Percentiles rank a stretch among this genome's conserved stretches.
These are phyloP conservation scores for Prinsepia uniflora DNA, from an alignment of 306 rosid genomes.

Conservation along the genomic window DNA sequence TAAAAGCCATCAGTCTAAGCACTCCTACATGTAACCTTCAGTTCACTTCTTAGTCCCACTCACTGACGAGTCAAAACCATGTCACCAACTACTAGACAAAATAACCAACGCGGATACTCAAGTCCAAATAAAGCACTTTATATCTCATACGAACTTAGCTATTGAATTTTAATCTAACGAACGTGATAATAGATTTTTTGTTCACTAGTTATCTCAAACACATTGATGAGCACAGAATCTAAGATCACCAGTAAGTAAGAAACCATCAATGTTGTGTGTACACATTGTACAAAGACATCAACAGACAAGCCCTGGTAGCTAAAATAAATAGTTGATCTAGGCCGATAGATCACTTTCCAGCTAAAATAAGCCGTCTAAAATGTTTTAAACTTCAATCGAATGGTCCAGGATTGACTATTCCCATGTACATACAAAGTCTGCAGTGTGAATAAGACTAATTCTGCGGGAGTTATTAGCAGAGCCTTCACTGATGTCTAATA, in stretches of 20 bases:
- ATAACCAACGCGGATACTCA: neutral
- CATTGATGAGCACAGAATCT: neutral
- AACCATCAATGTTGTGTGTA: neutral
- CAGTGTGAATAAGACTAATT: neutral
- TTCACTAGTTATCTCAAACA: neutral
- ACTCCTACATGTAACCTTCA: neutral
- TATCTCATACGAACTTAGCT: neutral
- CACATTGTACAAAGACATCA: neutral
- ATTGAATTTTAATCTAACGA: neutral
- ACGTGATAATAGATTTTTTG: neutral
- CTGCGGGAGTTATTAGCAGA: neutral
- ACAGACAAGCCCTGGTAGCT: neutral
- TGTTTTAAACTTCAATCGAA: neutral
- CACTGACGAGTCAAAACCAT: neutral
- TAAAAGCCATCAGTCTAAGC: neutral
- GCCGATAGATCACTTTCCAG: neutral
- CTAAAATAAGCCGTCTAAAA: neutral
- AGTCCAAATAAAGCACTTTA: neutral
- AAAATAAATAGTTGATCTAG: neutral
- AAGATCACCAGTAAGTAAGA: conserved; percentile 1
- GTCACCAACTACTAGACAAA: neutral
- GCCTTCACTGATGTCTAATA: neutral
- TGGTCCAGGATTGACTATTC: neutral
- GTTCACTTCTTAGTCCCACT: neutral
- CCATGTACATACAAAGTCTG: neutral